These are phyloP conservation scores for Phytophthora sansomeana DNA, from an alignment of 352 stramenopile genomes.

Conservation along the genomic window DNA sequence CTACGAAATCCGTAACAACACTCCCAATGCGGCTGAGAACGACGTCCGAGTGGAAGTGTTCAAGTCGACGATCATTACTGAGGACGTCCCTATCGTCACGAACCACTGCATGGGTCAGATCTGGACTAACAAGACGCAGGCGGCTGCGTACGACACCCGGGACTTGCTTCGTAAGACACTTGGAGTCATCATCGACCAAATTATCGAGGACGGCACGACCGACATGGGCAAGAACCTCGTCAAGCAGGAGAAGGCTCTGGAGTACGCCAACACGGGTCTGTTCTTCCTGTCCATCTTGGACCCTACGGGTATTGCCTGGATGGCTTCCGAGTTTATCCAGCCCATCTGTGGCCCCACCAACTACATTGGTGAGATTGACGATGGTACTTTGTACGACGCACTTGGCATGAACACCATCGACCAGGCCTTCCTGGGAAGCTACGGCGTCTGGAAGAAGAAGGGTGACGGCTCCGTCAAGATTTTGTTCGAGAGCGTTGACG, in stretches of 20 bases:
- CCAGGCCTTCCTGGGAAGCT: conserved; percentile 50
- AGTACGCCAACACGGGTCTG: conserved; percentile 43
- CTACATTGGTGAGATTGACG: conserved; percentile 59
- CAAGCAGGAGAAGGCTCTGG: conserved; percentile 34
- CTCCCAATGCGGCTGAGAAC: conserved; percentile 17
- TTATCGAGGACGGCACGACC: conserved; percentile 35
- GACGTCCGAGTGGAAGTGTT: conserved; percentile 34
- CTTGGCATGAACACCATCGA: conserved; percentile 49
- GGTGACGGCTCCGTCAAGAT: conserved; percentile 40
- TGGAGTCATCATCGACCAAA: conserved; percentile 40
- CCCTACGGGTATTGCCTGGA: conserved; percentile 52
- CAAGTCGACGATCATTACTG: conserved; percentile 30
- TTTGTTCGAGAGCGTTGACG: conserved; percentile 38
- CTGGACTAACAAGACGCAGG: conserved; percentile 29
- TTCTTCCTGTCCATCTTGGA: conserved; percentile 56
- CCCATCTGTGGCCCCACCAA: conserved; percentile 61
- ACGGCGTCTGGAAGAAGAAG: conserved; percentile 53
- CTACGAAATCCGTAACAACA: conserved; percentile 37
- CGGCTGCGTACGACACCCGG: conserved; percentile 25
- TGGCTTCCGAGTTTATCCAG: conserved; percentile 62
- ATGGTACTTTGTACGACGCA: conserved; percentile 47
- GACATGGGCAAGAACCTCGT: conserved; percentile 36
- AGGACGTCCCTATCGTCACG: conserved; percentile 33
- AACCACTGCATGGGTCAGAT: conserved; percentile 49
- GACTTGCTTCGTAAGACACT: conserved; percentile 40